A percentile compares a stretch with the other conserved stretches of the same genome.
Conservation (phyloP, 768 basidiomycete species). For the Collybia sordida region DNA sequence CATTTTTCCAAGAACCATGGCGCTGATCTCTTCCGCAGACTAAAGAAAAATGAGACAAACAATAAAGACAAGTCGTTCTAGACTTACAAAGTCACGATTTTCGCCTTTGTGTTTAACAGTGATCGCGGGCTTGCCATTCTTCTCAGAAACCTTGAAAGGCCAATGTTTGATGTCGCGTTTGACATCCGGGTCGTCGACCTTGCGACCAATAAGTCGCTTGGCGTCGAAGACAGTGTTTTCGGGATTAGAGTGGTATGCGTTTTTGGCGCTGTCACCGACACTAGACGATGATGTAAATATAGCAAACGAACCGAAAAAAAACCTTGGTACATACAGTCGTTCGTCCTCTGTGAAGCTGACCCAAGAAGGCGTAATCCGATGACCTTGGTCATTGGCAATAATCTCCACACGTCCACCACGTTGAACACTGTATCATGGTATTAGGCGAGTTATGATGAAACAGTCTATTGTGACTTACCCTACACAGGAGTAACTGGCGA, state of each 20-base stretch:
- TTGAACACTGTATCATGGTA: conserved; percentile 56
- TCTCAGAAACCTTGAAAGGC: conserved; percentile 83
- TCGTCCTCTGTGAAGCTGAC: conserved; percentile 80
- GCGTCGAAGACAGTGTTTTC: conserved; percentile 95
- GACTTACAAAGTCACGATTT: conserved; percentile 77
- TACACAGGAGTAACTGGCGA: conserved; percentile 86
- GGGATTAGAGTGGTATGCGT: conserved; percentile 90
- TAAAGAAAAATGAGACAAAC: conserved; percentile 22
- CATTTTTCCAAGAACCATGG: conserved; percentile 97
- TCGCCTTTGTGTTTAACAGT: conserved; percentile 79
- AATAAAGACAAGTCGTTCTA: too few relatives aligned
- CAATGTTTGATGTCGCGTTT: conserved; percentile 87
- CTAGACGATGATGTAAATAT: conserved; percentile 28
- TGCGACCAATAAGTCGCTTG: conserved; percentile 92
- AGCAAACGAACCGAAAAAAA: not conserved
- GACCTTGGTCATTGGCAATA: conserved; percentile 87
- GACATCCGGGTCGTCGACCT: conserved; percentile 77
- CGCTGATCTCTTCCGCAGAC: conserved; percentile 93
- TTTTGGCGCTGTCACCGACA: conserved; percentile 96
- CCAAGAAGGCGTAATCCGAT: conserved; percentile 90
- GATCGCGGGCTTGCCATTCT: conserved; percentile 78
- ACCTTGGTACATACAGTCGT: conserved; percentile 48
- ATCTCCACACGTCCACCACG: conserved; percentile 86
- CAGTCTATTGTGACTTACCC: conserved; percentile 53
- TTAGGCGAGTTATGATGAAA: not conserved